Percentiles rank a stretch among this genome's conserved stretches.
These are phyloP conservation scores for Przewalskia tangutica DNA, from an alignment of 257 asterid species.

Conservation along the genomic window DNA sequence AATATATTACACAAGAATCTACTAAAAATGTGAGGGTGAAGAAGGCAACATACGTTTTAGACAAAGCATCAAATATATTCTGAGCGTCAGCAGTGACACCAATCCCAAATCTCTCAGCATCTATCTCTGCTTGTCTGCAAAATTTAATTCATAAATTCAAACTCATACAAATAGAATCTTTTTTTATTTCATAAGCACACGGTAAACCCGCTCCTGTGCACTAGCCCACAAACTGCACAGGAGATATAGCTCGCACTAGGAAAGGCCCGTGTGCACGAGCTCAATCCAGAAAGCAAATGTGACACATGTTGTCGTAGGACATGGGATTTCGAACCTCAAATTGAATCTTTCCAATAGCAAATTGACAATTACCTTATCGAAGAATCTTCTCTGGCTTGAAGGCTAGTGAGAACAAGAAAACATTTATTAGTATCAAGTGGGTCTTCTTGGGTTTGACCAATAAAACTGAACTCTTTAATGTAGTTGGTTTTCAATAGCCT, in stretches of 20 bases:
- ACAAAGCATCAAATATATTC: constrained; percentile 74
- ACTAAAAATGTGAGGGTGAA: neutral
- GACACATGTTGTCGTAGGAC: no score
- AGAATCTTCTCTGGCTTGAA: constrained; percentile 84
- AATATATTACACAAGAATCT: neutral
- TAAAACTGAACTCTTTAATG: constrained; percentile 55
- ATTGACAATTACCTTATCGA: constrained; percentile 50
- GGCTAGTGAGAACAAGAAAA: constrained; percentile 58
- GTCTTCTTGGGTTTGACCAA: constrained; percentile 86
- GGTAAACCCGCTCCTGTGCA: no score
- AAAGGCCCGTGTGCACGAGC: no score
- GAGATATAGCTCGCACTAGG: no score
- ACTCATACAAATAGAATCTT: no score
- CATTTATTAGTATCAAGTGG: constrained; percentile 80
- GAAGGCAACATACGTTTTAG: constrained; percentile 65
- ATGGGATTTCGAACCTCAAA: neutral
- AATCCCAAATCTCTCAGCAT: constrained; percentile 89
- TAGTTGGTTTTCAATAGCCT: constrained; percentile 81
- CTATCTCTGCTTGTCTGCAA: constrained; percentile 82
- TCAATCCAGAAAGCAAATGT: no score
- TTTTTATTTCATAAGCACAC: no score
- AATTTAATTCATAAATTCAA: neutral
- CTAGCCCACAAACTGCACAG: no score
- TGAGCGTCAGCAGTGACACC: constrained; percentile 96
- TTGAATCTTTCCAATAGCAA: neutral